Evolutionary conservation across 176 grass and related monocot species (phyloP).

Genomic region (Typha latifolia): DNA sequence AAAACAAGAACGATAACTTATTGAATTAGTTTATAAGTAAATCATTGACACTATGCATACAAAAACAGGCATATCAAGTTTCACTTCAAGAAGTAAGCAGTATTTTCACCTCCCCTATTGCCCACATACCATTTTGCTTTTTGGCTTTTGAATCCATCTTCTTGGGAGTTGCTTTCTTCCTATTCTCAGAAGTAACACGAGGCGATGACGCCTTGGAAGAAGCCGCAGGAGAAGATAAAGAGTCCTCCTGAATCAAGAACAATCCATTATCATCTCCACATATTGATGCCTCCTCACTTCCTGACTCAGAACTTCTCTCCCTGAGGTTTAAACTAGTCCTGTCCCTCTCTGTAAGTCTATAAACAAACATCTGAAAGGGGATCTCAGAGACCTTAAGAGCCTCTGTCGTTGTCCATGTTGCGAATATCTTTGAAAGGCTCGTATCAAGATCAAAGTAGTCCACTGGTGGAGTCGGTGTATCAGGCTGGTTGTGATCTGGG

Average conservation of each 20-base stretch:
- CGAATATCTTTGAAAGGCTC: neutral
- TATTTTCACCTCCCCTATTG: neutral
- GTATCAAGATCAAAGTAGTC: slow-evolving; percentile 17
- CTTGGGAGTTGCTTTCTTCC: neutral
- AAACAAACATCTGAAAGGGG: slow-evolving; percentile 20
- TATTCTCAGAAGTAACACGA: neutral
- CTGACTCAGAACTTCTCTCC: slow-evolving; percentile 16
- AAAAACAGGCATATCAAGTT: too few relatives aligned
- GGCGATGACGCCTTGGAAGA: neutral
- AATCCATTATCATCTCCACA: slow-evolving; percentile 22
- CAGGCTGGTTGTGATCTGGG: slow-evolving; percentile 2
- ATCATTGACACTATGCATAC: too few relatives aligned
- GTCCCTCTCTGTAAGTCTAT: slow-evolving; percentile 7
- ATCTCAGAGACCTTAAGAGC: neutral
- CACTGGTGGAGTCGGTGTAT: neutral
- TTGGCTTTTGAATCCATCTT: neutral
- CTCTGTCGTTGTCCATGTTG: slow-evolving; percentile 1
- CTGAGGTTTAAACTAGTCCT: slow-evolving; percentile 10
- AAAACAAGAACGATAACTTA: too few relatives aligned
- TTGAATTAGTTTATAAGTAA: too few relatives aligned
- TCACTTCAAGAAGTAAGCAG: too few relatives aligned
- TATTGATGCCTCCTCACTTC: slow-evolving; percentile 11
- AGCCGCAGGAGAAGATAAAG: neutral
- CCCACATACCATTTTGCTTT: neutral
- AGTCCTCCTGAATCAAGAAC: neutral